Evolutionary conservation across 176 grass and related monocot species (phyloP), one percentile per base, ranked within the genome.

Genomic region (Cocos nucifera): DNA sequence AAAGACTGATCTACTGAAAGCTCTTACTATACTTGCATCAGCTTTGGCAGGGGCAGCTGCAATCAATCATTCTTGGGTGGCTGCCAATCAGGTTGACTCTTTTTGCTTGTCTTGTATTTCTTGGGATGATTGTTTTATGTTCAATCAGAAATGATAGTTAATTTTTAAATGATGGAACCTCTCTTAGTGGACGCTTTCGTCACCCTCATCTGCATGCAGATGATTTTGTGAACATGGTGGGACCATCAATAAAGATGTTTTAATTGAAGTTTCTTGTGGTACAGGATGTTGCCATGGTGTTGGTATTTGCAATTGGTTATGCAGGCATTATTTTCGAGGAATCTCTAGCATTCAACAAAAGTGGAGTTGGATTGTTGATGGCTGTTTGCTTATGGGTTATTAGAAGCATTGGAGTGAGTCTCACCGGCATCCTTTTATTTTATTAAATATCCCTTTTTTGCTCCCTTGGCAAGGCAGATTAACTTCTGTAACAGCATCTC

Each of bases 21-120:
- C 92, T 77, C 32, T 97, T 69, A 71, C 78, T 64, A 77, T 97
- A 59, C 61, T 90, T 63, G 81, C 75, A 61, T 17, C 82, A 39
- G 53, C 81, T 77, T 80, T 97, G 73, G 75, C 75, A 54, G 92
- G 92, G 53, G 72, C 92, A 51, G 87, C 80, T 63, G 80, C 87
- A 69, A 91, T 91, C 73, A 97, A 91, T 73, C 87, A 91, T 77
- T 91, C 92, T 20, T 97, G 92, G 92, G 87, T 97, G 54, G 87
- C 87, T 70, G 83, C 78, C 62, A 87, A 97, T 77, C 87, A 91
- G 86, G 92, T 97, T 29, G 54, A 14, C 28, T 39, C 62, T 22
- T 69, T 65, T 4, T 0, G 35, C 72, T 19, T 62, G 26, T 55
- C 69, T 58, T 73, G 23, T 62, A 5, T 56, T 22, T 44, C 29